A percentile compares a stretch with the other conserved stretches of the same genome.
These are phyloP conservation scores for Articulospora tetracladia DNA, from an alignment of 495 filamentous ascomycete genomes.

Conservation along the genomic window DNA sequence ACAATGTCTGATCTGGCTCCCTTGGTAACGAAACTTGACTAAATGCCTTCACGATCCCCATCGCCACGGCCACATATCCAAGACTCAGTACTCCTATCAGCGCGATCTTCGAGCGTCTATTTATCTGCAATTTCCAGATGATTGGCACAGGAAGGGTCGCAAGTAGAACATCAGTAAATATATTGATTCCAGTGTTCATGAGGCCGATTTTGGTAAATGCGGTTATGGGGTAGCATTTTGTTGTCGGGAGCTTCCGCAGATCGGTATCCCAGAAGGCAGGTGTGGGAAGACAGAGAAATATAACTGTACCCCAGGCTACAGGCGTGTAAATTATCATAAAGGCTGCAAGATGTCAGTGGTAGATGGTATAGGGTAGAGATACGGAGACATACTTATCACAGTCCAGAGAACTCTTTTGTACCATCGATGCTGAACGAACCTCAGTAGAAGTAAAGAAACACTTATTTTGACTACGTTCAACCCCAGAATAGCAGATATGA, in stretches of 20 bases:
- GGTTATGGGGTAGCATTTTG: background rate
- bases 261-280: background rate
- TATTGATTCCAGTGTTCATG: constrained; percentile 5
- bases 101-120: constrained; percentile 34
- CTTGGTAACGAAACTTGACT: background rate
- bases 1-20: background rate
- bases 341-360: background rate
- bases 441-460: constrained; percentile 41
- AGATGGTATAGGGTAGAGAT: background rate
- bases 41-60: background rate
- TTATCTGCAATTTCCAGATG: constrained; percentile 42
- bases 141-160: constrained; percentile 40
- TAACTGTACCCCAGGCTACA: background rate
- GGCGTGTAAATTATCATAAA: background rate
- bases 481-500: constrained; percentile 34
- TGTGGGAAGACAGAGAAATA: background rate
- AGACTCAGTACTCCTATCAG: constrained; percentile 40
- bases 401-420: constrained; percentile 25
- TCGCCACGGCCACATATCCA: constrained; percentile 37
- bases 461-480: constrained; percentile 43
- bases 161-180: constrained; percentile 34
- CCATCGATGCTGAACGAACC: constrained; percentile 31
- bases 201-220: background rate
- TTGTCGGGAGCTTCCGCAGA: background rate
- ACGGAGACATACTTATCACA: background rate